Evolutionary conservation across 768 basidiomycete species (phyloP), one percentile per base, ranked within the genome.

Genomic region (Suillus lakei): DNA sequence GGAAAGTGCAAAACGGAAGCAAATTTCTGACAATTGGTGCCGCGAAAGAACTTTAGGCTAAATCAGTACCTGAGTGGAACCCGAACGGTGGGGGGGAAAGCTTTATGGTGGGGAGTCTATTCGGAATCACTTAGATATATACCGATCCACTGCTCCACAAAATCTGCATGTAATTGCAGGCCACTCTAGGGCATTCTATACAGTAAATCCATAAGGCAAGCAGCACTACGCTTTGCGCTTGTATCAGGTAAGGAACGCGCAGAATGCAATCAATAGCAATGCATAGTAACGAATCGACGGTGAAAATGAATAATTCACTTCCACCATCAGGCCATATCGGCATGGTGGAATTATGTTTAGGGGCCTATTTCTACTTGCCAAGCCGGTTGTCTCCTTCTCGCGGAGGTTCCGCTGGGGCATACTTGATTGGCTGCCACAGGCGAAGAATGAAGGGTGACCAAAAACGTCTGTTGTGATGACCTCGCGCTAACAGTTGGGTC

Each of bases 1-100:
- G 67, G 69, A 63, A 64, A 60, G 54, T 30, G 9, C 48, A 55
- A 56, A 46, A 74, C 71, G 64, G 64, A 64, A 70, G 66, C 76
- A 75, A 74, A 38, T 36, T 55, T 55, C 55, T 28, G 30, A 63
- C 62, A 60, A 63, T 59, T 56, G 56, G 44, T 61, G 39, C 58
- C 58, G 58, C 38, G 56, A 26, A 58, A 58, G 56, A 58, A 58
- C 16, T 39, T 59, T 43, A 28, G 26, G 58, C 58, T 59, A 41
- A 59, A 59, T 59, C 58, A 59, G 58, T 59, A 43, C 58, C 58
- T 59, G 58, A 43, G 39, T 28, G 58, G 21, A 59, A 28, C 18
- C 28, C 26, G 7, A 26, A 50, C 15, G 26, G 50, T 8, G 50
- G 28, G 30, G 41, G 7, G 30, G 30, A 10, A n/a, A 39, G 18